These are phyloP conservation scores for Dittrichia graveolens DNA, from an alignment of 129 eudicot species.

Conservation along the genomic window DNA sequence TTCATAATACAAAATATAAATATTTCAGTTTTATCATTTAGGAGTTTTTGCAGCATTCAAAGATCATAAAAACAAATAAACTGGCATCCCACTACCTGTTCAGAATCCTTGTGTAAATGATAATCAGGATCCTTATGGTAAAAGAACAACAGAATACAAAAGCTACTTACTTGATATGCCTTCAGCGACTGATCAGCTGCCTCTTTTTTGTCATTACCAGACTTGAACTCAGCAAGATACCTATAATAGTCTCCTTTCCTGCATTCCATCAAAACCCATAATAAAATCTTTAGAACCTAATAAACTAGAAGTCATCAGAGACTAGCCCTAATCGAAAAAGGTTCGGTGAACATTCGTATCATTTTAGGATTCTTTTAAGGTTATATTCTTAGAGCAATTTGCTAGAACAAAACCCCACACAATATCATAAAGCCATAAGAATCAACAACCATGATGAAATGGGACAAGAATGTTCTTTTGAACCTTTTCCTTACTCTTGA, in stretches of 20 bases:
- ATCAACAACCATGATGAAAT: background rate
- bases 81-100: slow-evolving; percentile 10
- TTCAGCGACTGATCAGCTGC: slow-evolving; percentile 64
- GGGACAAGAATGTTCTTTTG: slow-evolving; percentile 23
- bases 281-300: slow-evolving; percentile 20
- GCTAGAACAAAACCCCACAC: slow-evolving; percentile 16
- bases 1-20: background rate
- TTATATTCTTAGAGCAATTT: slow-evolving; percentile 13
- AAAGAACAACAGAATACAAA: background rate
- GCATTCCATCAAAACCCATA: slow-evolving; percentile 15
- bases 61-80: background rate
- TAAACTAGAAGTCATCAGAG: background rate
- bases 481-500: background rate
- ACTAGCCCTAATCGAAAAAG: background rate
- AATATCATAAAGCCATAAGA: slow-evolving; percentile 12
- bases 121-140: background rate
- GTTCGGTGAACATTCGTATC: background rate
- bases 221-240: slow-evolving; percentile 65
- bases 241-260: slow-evolving; percentile 65
- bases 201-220: slow-evolving; percentile 54
- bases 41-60: background rate
- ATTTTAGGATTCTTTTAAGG: background rate
- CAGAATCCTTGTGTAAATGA: background rate
- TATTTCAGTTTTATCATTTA: background rate
- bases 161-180: slow-evolving; percentile 50